Evolutionary conservation across 208 protist genomes (phyloP).

Genomic region (Wallacemonas sp.): DNA sequence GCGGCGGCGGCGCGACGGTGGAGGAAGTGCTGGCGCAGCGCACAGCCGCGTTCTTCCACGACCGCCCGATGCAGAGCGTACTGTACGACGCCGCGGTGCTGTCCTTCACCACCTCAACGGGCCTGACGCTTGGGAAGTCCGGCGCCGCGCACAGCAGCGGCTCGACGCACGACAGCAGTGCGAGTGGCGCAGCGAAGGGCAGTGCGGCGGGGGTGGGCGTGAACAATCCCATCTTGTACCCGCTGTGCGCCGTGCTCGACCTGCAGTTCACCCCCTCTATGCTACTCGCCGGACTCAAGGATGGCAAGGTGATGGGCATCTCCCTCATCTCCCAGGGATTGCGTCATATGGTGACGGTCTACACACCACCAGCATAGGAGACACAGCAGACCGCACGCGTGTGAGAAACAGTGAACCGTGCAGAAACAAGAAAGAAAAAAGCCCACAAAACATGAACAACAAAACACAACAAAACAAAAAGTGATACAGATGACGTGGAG

Average conservation of each 20-base stretch:
- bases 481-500: not conserved
- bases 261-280: conserved; percentile 80
- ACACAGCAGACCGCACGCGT: not conserved
- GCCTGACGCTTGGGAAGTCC: not conserved
- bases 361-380: too few species aligned
- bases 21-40: conserved; percentile 17
- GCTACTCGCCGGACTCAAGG: conserved; percentile 73
- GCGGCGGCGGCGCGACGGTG: too few species aligned
- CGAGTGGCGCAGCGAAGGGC: not conserved
- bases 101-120: not conserved
- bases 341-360: conserved; percentile 29
- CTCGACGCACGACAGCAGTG: not conserved
- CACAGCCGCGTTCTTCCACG: not conserved
- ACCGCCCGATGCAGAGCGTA: not conserved
- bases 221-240: not conserved
- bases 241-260: conserved; percentile 44
- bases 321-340: conserved; percentile 56
- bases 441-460: not conserved
- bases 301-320: conserved; percentile 78
- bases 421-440: conserved; percentile 12
- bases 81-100: conserved; percentile 3
- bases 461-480: not conserved
- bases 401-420: not conserved
- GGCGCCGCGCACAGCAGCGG: not conserved
- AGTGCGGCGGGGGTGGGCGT: not conserved